These are phyloP conservation scores for Fusarium oligoseptatum DNA, from an alignment of 2,329 filamentous ascomycete species.

Conservation along the genomic window DNA sequence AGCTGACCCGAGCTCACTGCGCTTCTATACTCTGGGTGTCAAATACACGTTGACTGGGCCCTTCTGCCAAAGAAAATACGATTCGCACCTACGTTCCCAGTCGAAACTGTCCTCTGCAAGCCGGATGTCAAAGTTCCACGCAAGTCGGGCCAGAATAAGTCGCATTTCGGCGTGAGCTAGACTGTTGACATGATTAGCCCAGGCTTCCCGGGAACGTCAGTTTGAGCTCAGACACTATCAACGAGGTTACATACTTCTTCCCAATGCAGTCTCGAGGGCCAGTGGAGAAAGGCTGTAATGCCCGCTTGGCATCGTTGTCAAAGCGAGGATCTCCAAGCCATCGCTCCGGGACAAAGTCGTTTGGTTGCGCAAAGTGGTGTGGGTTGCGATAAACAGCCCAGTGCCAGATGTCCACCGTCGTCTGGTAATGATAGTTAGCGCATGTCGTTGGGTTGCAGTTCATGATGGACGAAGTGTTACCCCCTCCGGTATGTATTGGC, in stretches of 20 bases:
- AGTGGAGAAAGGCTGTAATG: constrained; percentile 61
- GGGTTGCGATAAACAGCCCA: constrained; percentile 24
- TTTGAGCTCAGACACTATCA: no score
- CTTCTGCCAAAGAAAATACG: constrained; percentile 10
- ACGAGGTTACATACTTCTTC: constrained; percentile 53
- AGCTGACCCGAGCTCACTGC: background rate
- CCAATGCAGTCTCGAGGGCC: constrained; percentile 65
- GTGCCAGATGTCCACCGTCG: constrained; percentile 22
- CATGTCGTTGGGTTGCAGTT: background rate
- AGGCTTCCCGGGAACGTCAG: no score
- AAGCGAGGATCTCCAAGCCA: constrained; percentile 47
- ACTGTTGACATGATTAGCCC: no score
- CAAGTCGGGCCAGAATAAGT: constrained; percentile 5
- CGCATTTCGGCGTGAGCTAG: background rate
- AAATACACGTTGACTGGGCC: background rate
- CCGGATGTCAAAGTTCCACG: constrained; percentile 15
- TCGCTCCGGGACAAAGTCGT: constrained; percentile 23
- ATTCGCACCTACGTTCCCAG: background rate
- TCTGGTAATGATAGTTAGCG: background rate
- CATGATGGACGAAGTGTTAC: constrained; percentile 27
- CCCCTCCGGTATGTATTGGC: constrained; percentile 48
- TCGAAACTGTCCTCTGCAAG: background rate
- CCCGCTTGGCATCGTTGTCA: constrained; percentile 54
- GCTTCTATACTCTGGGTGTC: background rate
- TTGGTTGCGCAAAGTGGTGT: constrained; percentile 23